Evolutionary conservation across 1,284 basidiomycete species (phyloP).

Genomic region (Retiboletus flavoniger): DNA sequence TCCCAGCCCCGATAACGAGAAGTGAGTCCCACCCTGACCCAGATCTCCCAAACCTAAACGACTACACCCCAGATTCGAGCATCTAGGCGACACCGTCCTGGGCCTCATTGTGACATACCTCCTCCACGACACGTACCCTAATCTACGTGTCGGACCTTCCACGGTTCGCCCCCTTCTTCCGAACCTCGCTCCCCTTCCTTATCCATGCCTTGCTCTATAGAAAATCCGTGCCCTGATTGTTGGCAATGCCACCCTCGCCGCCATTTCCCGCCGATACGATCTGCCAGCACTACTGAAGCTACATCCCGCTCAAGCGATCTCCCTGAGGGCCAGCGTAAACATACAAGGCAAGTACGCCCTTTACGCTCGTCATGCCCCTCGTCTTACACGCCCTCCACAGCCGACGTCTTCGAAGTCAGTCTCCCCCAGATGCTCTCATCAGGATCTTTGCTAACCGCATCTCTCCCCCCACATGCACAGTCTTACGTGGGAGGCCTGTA

Average conservation of each 20-base stretch:
- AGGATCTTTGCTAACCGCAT: constrained; percentile 4
- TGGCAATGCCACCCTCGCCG: constrained; percentile 67
- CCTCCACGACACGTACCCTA: constrained; percentile 60
- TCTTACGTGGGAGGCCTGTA: constrained; percentile 74
- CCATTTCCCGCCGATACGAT: constrained; percentile 62
- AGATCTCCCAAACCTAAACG: background rate
- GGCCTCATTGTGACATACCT: constrained; percentile 63
- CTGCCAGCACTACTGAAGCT: constrained; percentile 58
- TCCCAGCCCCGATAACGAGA: constrained; percentile 75
- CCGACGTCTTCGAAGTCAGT: constrained; percentile 72
- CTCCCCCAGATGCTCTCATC: background rate
- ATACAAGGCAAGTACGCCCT: constrained; percentile 57
- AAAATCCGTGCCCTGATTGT: constrained; percentile 74
- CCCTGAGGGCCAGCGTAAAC: constrained; percentile 60
- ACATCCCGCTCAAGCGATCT: constrained; percentile 68
- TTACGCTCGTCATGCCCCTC: background rate
- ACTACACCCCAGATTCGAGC: constrained; percentile 53
- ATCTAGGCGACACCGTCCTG: constrained; percentile 71
- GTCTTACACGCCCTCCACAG: constrained; percentile 36
- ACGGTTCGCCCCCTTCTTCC: constrained; percentile 47
- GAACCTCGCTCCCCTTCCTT: background rate
- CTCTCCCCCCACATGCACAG: constrained; percentile 35
- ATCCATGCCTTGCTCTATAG: constrained; percentile 35
- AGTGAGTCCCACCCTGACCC: constrained; percentile 37
- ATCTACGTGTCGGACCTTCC: constrained; percentile 70